Percentiles rank a stretch among this genome's conserved stretches.
Conservation (phyloP, 257 asterid genomes). For the Salvia miltiorrhiza region DNA sequence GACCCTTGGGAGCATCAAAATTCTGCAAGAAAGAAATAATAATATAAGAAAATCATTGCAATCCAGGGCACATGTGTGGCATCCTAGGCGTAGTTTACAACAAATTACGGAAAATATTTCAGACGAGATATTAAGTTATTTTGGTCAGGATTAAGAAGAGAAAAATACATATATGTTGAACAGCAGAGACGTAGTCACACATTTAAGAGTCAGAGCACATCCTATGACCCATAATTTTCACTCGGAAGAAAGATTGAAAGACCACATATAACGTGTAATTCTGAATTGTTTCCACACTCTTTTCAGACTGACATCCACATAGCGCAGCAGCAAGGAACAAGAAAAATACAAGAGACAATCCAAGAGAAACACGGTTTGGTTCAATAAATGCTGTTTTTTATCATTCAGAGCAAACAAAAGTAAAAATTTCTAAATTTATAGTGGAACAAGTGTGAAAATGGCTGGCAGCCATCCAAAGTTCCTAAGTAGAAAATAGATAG, state of each 20-base stretch:
- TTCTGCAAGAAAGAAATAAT: conserved; percentile 50
- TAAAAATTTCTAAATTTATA: neutral
- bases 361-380: neutral
- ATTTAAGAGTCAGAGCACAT: neutral
- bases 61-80: neutral
- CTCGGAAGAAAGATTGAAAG: neutral
- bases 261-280: neutral
- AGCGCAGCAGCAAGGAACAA: neutral
- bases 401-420: neutral
- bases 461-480: neutral
- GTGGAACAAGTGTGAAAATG: neutral
- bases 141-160: neutral
- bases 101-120: neutral
- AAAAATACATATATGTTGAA: neutral
- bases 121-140: neutral
- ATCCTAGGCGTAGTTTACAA: neutral
- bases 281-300: neutral
- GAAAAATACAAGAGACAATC: neutral
- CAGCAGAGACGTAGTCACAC: neutral
- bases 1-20: conserved; percentile 41
- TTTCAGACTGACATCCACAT: neutral
- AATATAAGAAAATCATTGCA: neutral
- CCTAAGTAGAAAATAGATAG: neutral
- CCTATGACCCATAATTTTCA: neutral
- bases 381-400: neutral